Evolutionary conservation across 768 basidiomycete genomes (phyloP), one percentile per base, ranked within the genome.

Genomic region (Amanita pseudoporphyria): DNA sequence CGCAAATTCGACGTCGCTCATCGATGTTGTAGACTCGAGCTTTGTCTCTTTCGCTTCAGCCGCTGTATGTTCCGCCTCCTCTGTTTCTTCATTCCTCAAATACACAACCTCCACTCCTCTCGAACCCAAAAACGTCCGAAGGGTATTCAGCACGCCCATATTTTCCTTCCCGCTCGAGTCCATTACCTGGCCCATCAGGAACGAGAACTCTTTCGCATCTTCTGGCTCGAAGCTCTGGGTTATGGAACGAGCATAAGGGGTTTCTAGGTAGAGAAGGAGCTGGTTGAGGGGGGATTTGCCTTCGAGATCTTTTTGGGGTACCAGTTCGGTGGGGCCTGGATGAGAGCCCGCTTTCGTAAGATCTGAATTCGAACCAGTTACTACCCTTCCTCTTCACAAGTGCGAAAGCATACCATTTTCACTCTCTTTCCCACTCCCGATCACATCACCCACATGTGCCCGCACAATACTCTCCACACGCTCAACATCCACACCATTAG

Each of bases 161-260:
- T 40, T 44, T 16, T 50, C 49, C 13, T 26, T 13, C 14, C 49
- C 49, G 16, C 32, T 36, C 3, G 40, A 21, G 40, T 50, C 42
- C 31, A 42, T 42, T 14, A 42, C 49, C 5, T 44, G 49, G 19
- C 22, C 14, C 49, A 50, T 50, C 14, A 50, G 33, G 21, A 36
- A 42, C 1, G 32, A 13, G 24, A 50, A 50, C 28, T 33, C 26
- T 32, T 35, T 43, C 19, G 16, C 12, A 26, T 41, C 49, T 3
- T 42, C 49, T 2, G 19, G 28, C 12, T 51, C 43, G 10, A 51
- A 12, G n/a, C 44, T 32, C 30, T 33, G 28, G 5, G 35, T 9
- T 1, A 37, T 26, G 5, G 22, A 28, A 16, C 19, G 40, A 21
- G 32, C 49, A 26, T 21, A 10, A 0, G 49, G 49, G 9, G 49